Evolutionary conservation across 768 basidiomycete species (phyloP).

Genomic region (Leccinum subgranulosum): DNA sequence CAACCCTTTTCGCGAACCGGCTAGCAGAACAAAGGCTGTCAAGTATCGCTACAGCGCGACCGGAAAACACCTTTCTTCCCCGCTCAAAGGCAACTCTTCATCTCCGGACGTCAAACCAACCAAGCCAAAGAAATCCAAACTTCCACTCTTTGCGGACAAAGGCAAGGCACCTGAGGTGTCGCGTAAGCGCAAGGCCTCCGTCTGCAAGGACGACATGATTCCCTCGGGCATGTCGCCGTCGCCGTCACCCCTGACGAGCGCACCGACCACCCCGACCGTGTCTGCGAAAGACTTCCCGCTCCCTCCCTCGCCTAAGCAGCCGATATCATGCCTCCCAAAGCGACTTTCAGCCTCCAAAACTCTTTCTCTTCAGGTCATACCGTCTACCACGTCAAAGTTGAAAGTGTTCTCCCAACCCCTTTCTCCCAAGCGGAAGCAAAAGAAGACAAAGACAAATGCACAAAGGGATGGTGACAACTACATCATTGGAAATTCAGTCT

Average conservation of each 20-base stretch:
- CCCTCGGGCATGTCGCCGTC: slow-evolving; percentile 12
- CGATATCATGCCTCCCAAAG: background rate
- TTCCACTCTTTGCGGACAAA: slow-evolving; percentile 13
- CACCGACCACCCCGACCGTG: slow-evolving; percentile 15
- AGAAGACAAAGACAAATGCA: slow-evolving; percentile 2
- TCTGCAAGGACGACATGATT: slow-evolving; percentile 9
- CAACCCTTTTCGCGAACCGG: slow-evolving; percentile 25
- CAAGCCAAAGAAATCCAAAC: slow-evolving; percentile 4
- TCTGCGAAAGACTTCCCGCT: slow-evolving; percentile 15
- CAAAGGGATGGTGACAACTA: slow-evolving; percentile 7
- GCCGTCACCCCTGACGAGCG: slow-evolving; percentile 28
- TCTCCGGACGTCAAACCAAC: slow-evolving; percentile 27
- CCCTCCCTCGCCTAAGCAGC: slow-evolving; percentile 10
- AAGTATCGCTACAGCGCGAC: slow-evolving; percentile 33
- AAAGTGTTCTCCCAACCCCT: slow-evolving; percentile 19
- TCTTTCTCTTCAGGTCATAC: slow-evolving; percentile 9
- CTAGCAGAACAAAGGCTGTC: slow-evolving; percentile 23
- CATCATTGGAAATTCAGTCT: slow-evolving; percentile 42
- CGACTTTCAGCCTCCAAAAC: slow-evolving; percentile 11
- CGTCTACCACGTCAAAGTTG: slow-evolving; percentile 7
- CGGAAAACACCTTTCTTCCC: slow-evolving; percentile 33
- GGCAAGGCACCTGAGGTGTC: slow-evolving; percentile 8
- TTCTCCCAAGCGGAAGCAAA: slow-evolving; percentile 22
- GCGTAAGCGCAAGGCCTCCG: slow-evolving; percentile 28
- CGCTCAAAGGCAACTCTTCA: slow-evolving; percentile 30